Conservation (phyloP, 2,329 filamentous ascomycete genomes). For the Trichoderma sp. region DNA sequence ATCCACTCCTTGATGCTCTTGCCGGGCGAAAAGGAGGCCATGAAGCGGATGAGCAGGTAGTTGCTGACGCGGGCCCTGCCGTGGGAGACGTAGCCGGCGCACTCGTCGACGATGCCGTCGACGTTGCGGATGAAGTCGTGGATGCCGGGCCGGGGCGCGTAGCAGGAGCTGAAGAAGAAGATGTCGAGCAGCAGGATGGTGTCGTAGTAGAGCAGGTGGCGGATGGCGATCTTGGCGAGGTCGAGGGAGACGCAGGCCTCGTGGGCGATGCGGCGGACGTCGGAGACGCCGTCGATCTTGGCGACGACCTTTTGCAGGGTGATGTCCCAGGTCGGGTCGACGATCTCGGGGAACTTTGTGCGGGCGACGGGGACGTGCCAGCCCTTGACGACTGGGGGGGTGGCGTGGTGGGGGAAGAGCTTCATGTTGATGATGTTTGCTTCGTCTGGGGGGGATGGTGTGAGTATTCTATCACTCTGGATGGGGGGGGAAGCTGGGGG, state of each 20-base stretch:
- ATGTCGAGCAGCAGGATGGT: slow-evolving; percentile 89
- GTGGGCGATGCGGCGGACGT: slow-evolving; percentile 82
- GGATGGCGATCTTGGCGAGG: slow-evolving; percentile 81
- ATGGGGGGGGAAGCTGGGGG: no score
- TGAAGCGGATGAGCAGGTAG: slow-evolving; percentile 76
- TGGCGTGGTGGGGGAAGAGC: slow-evolving; percentile 80
- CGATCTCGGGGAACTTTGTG: slow-evolving; percentile 64
- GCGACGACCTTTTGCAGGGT: slow-evolving; percentile 78
- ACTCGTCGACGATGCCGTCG: slow-evolving; percentile 79
- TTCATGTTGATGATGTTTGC: slow-evolving; percentile 96
- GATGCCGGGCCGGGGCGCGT: slow-evolving; percentile 78
- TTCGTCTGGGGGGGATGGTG: slow-evolving; percentile 61
- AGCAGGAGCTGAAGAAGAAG: slow-evolving; percentile 91
- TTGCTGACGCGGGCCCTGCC: slow-evolving; percentile 52
- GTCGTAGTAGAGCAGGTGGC: slow-evolving; percentile 91
- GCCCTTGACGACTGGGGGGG: slow-evolving; percentile 74
- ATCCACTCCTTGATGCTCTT: slow-evolving; percentile 88
- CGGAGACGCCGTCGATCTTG: slow-evolving; percentile 87
- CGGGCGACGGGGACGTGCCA: slow-evolving; percentile 89
- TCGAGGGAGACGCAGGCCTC: slow-evolving; percentile 84
- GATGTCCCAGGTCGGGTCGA: slow-evolving; percentile 72
- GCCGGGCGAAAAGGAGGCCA: slow-evolving; percentile 80
- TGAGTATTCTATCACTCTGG: background rate
- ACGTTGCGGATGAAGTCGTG: slow-evolving; percentile 76
- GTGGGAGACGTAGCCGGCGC: slow-evolving; percentile 75